Evolutionary conservation across 805 yeast species (phyloP).

Genomic region (Metschnikowia anglica): DNA sequence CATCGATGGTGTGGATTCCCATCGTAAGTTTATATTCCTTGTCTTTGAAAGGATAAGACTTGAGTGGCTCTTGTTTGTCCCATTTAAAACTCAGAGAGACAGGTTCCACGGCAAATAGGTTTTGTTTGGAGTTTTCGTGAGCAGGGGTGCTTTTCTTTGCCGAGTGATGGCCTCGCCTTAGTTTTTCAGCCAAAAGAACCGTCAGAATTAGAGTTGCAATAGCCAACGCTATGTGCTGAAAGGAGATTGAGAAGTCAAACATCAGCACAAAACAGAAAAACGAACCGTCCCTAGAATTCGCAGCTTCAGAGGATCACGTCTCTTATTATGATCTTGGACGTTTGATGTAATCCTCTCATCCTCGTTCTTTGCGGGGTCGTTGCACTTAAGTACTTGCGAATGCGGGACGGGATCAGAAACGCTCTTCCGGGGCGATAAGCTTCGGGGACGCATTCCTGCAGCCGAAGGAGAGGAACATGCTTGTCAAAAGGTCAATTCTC

Average conservation of each 20-base stretch:
- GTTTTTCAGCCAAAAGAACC: conserved; percentile 3
- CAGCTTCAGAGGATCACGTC: too few species aligned
- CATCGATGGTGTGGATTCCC: conserved; percentile 26
- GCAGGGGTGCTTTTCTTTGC: not conserved
- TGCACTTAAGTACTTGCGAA: not conserved
- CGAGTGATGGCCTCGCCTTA: not conserved
- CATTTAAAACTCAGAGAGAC: conserved; percentile 17
- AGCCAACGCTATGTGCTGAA: not conserved
- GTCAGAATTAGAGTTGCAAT: conserved; percentile 1
- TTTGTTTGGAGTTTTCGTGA: not conserved
- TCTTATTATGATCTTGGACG: too few species aligned
- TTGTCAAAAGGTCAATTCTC: not conserved
- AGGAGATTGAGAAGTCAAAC: not conserved
- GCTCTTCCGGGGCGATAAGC: not conserved
- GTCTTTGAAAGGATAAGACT: conserved; percentile 52
- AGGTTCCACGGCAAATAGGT: conserved; percentile 9
- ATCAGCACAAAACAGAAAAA: too few species aligned
- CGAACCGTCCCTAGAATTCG: too few species aligned
- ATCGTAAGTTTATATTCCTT: conserved; percentile 44
- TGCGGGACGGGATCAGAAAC: not conserved
- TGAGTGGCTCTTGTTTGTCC: conserved; percentile 17
- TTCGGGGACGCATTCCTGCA: conserved; percentile 5
- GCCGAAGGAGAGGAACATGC: not conserved
- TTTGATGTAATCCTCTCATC: too few species aligned
- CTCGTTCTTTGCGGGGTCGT: not conserved